phyloP scores from a whole-genome alignment of 1,284 basidiomycete species.

The Cystobasidiaceae sp. region DNA sequence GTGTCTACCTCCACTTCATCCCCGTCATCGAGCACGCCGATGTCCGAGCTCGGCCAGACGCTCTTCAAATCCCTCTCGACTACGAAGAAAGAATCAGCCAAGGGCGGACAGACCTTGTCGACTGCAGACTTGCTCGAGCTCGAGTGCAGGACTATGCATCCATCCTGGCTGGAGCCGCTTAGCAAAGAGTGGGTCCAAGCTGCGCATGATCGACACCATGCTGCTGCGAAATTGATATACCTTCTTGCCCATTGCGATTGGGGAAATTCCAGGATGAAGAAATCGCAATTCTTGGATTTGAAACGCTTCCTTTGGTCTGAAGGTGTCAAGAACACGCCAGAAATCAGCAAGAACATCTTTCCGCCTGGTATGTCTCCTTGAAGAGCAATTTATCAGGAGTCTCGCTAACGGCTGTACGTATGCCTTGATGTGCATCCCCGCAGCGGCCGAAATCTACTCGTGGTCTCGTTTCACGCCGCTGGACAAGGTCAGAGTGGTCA shows the following conservation, averaged over 20 bases:
- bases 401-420: not conserved
- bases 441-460: constrained; percentile 62
- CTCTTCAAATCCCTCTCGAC: not conserved
- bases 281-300: constrained; percentile 65
- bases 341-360: constrained; percentile 50
- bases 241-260: too few relatives aligned
- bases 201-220: too few relatives aligned
- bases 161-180: constrained; percentile 55
- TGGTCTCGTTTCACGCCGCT: constrained; percentile 72
- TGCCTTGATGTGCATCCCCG: too few relatives aligned
- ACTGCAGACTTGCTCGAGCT: constrained; percentile 58
- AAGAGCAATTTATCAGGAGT: not conserved
- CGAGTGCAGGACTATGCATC: constrained; percentile 65
- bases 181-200: constrained; percentile 23
- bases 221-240: too few relatives aligned
- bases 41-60: not conserved
- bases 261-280: constrained; percentile 65
- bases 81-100: not conserved
- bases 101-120: constrained; percentile 4
- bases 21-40: too few relatives aligned
- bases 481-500: constrained; percentile 69
- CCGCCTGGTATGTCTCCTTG: constrained; percentile 47
- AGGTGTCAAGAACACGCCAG: constrained; percentile 58
- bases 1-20: too few relatives aligned
- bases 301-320: constrained; percentile 65